Conservation (phyloP, 495 filamentous ascomycete species). For the Penicillium argentinense region DNA sequence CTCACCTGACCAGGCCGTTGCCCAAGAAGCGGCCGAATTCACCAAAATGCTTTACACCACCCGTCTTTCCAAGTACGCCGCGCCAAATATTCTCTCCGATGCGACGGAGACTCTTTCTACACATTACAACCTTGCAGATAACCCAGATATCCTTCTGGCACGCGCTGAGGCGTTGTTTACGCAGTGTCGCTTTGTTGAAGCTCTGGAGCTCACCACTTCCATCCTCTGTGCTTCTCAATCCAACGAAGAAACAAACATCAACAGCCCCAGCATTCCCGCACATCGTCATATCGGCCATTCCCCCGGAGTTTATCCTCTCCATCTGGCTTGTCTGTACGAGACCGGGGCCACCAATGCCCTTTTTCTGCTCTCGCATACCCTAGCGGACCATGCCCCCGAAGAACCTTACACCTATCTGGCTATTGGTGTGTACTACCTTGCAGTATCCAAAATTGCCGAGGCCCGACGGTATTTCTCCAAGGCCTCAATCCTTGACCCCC, state of each 20-base stretch:
- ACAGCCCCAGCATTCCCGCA: constrained; percentile 19
- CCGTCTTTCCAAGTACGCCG: constrained; percentile 91
- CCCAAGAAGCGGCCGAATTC: constrained; percentile 87
- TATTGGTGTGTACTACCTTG: constrained; percentile 92
- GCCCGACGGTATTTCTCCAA: constrained; percentile 96
- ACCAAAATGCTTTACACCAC: constrained; percentile 97
- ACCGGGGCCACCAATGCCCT: constrained; percentile 81
- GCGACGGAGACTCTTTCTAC: constrained; percentile 89
- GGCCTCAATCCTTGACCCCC: constrained; percentile 93
- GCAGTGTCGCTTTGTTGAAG: constrained; percentile 88
- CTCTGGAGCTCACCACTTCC: constrained; percentile 76
- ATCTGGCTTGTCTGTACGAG: constrained; percentile 90
- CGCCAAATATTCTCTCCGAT: constrained; percentile 76
- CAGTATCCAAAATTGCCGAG: constrained; percentile 85
- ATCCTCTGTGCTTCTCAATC: constrained; percentile 62
- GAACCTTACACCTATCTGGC: constrained; percentile 90
- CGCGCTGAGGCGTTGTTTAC: constrained; percentile 90
- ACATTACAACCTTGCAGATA: constrained; percentile 84
- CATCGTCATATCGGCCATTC: constrained; percentile 76
- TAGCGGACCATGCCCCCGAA: constrained; percentile 88
- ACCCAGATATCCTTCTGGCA: constrained; percentile 91
- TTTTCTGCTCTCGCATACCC: constrained; percentile 90
- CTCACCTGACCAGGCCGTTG: constrained; percentile 55
- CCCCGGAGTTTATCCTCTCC: constrained; percentile 83
- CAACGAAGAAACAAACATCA: constrained; percentile 20